These are phyloP conservation scores for Floccularia luteovirens DNA, from an alignment of 768 basidiomycete species.

Conservation along the genomic window DNA sequence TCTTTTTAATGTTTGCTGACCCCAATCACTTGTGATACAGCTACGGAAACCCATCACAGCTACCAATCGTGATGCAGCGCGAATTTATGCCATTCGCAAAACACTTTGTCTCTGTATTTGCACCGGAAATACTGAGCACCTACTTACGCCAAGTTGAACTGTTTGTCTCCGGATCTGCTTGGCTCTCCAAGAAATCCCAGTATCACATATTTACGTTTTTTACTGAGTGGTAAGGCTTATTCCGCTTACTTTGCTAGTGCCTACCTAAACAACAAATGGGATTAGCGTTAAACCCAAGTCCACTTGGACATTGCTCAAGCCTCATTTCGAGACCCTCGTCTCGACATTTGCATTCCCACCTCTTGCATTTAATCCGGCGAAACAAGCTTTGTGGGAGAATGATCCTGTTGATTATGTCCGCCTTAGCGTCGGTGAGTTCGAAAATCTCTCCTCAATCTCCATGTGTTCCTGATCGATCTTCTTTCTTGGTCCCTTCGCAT, in stretches of 20 bases:
- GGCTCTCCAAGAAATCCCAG: slow-evolving; percentile 79
- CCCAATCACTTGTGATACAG: slow-evolving; percentile 21
- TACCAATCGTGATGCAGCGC: slow-evolving; percentile 62
- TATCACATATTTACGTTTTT: slow-evolving; percentile 83
- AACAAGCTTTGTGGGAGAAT: slow-evolving; percentile 65
- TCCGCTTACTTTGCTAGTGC: not conserved
- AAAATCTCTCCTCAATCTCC: not conserved
- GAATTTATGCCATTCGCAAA: slow-evolving; percentile 68
- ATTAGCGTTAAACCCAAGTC: slow-evolving; percentile 83
- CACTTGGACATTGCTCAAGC: slow-evolving; percentile 86
- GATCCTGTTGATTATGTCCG: slow-evolving; percentile 84
- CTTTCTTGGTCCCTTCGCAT: not conserved
- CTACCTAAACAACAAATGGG: slow-evolving; percentile 1
- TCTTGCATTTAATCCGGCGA: slow-evolving; percentile 66
- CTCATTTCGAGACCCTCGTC: slow-evolving; percentile 74
- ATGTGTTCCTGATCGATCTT: not conserved
- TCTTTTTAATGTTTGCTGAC: slow-evolving; percentile 1
- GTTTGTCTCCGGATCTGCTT: slow-evolving; percentile 64
- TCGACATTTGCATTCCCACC: slow-evolving; percentile 82
- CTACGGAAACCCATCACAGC: slow-evolving; percentile 84
- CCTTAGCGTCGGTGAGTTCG: slow-evolving; percentile 51
- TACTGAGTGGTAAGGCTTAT: slow-evolving; percentile 65
- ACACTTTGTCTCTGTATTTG: slow-evolving; percentile 71
- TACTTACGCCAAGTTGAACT: slow-evolving; percentile 70
- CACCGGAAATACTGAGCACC: slow-evolving; percentile 80